Evolutionary conservation across 257 asterid species (phyloP).

Genomic region (Cinchona pubescens): DNA sequence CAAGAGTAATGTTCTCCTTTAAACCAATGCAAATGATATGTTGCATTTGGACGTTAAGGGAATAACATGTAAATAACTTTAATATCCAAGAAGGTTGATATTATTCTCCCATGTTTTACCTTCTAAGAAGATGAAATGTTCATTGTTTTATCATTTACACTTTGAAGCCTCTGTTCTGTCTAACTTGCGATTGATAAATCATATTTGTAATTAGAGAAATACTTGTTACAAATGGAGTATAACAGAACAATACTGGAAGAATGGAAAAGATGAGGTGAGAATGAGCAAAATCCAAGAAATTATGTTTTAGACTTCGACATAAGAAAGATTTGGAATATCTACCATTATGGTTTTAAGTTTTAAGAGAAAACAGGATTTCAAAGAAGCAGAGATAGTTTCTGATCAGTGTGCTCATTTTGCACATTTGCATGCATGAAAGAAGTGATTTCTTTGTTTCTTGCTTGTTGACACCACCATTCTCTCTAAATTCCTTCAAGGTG

Average conservation of each 20-base stretch:
- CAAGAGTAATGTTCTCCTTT: slow-evolving; percentile 28
- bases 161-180: background rate
- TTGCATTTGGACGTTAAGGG: slow-evolving; percentile 37
- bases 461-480: too few species aligned
- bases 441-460: too few species aligned
- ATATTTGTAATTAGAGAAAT: background rate
- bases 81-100: background rate
- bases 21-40: slow-evolving; percentile 22
- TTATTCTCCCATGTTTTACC: background rate
- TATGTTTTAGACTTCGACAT: too few species aligned
- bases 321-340: too few species aligned
- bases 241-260: background rate
- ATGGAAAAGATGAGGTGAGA: background rate
- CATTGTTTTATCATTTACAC: background rate
- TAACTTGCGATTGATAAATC: background rate
- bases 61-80: slow-evolving; percentile 18
- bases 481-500: too few species aligned
- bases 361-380: too few species aligned
- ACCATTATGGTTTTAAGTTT: too few species aligned
- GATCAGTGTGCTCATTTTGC: too few species aligned
- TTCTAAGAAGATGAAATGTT: background rate
- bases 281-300: too few species aligned
- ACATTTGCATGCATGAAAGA: too few species aligned
- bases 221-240: background rate
- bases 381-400: too few species aligned